These are phyloP conservation scores for Cenchrus fungigraminus DNA, from an alignment of 176 grass and related monocot genomes.

Conservation along the genomic window DNA sequence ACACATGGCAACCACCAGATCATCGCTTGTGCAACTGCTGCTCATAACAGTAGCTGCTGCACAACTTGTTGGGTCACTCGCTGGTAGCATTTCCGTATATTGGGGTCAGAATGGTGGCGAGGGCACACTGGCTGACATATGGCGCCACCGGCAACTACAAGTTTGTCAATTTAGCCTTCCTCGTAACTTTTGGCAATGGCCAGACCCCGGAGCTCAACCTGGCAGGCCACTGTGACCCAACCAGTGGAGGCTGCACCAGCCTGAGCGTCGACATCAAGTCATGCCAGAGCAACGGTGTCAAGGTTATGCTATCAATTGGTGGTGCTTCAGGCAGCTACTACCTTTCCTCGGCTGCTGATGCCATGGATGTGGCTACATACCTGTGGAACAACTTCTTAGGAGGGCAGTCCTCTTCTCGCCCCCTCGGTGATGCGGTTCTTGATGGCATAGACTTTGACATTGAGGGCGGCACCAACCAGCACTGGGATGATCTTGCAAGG, in stretches of 20 bases:
- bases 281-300: constrained; percentile 54
- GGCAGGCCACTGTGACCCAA: constrained; percentile 62
- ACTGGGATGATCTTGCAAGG: constrained; percentile 71
- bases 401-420: constrained; percentile 41
- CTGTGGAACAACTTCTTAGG: constrained; percentile 60
- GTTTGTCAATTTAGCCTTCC: constrained; percentile 56
- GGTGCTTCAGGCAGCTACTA: constrained; percentile 46
- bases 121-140: constrained; percentile 39
- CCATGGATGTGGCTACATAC: constrained; percentile 35
- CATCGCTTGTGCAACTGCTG: constrained; percentile 31
- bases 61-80: background rate
- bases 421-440: constrained; percentile 41
- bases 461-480: constrained; percentile 55
- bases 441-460: constrained; percentile 65
- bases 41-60: constrained; percentile 2
- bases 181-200: constrained; percentile 57
- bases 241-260: constrained; percentile 36
- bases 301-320: constrained; percentile 65
- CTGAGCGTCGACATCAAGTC: constrained; percentile 45
- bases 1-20: constrained; percentile 7
- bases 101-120: constrained; percentile 52
- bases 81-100: constrained; percentile 45
- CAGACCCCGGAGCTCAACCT: constrained; percentile 52
- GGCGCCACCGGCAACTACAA: constrained; percentile 38
- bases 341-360: constrained; percentile 36